Base-by-base conservation (phyloP, 2,329 filamentous ascomycete genomes). In the Fusarium dimerum region DNA sequence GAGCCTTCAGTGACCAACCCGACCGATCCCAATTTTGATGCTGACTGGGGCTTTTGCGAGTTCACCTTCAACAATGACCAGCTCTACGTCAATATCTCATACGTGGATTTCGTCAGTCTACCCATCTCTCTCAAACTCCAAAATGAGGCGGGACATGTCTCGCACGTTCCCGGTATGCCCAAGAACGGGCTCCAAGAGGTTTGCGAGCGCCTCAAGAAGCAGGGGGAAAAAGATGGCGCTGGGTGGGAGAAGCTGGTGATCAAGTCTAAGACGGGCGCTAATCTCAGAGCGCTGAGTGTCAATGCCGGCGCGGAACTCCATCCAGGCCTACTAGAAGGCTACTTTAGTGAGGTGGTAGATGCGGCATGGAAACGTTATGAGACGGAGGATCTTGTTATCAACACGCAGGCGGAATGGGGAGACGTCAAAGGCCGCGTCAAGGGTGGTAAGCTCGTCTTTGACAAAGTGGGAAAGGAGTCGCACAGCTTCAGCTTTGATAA, bases 21-120 rank as follows among this genome's bases (percentile, higher is more conserved):
- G 0, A 68, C 77, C 0, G 87, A 90, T 63, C 70, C 78, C 2
- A 89, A 88, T 67, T 84, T 84, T 65, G 73, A 79, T 36, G 71
- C 80, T 43, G 71, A 77, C 52, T 90, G 86, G 86, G 80, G 78
- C 29, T 90, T 89, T 66, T 84, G 79, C 72, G 87, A 90, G 70
- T 85, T 88, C 62, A 87, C 85, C 15, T 87, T 80, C 71, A 88
- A 88, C 68, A 62, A 70, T 36, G 64, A 68, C 32, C 77, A 88
- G 68, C 71, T 89, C 6, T 89, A 83, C 65, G 84, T 82, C 61
- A 89, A 89, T 61, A 85, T 92, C 62, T 84, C 79, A 56, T 87
- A 88, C 67, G 89, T 92, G 48, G 89, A 92, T 73, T 92, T 92
- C 70, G 81, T 91, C 55, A 75, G 76, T 61, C 67, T 87, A 60